These are phyloP conservation scores for Triticum urartu DNA, from an alignment of 176 grass and related monocot genomes.

Conservation along the genomic window DNA sequence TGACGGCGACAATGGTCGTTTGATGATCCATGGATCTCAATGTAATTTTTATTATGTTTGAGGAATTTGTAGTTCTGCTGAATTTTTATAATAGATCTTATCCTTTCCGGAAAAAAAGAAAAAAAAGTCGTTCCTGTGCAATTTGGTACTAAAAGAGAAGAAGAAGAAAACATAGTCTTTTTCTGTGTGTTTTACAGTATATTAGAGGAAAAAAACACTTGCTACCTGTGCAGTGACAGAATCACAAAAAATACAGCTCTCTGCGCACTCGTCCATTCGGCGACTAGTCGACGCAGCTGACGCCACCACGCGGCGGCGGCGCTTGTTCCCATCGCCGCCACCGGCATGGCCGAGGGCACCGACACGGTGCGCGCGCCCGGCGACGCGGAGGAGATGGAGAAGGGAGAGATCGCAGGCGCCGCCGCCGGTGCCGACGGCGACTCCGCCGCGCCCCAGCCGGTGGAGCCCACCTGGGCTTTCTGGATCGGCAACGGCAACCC, in stretches of 20 bases:
- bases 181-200: too few species aligned
- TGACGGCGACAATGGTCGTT: too few species aligned
- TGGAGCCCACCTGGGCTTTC: conserved; percentile 82
- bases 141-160: too few species aligned
- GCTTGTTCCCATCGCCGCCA: background rate
- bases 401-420: conserved; percentile 52
- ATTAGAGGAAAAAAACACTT: too few species aligned
- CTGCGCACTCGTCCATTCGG: background rate
- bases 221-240: too few species aligned
- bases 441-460: conserved; percentile 37
- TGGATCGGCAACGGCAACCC: conserved; percentile 90
- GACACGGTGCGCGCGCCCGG: conserved; percentile 28
- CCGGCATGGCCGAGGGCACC: conserved; percentile 33
- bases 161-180: too few species aligned
- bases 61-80: too few species aligned
- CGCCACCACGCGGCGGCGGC: background rate
- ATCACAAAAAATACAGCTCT: background rate
- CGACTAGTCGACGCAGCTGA: background rate
- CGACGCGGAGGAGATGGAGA: conserved; percentile 46
- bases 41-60: too few species aligned
- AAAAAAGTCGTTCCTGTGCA: too few species aligned
- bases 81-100: too few species aligned
- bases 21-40: too few species aligned
- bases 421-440: conserved; percentile 27
- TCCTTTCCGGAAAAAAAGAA: too few species aligned